A percentile compares a stretch with the other conserved stretches of the same genome.
phyloP scores from a whole-genome alignment of 2,329 filamentous ascomycete genomes.

The Cercospora brassicicola region DNA sequence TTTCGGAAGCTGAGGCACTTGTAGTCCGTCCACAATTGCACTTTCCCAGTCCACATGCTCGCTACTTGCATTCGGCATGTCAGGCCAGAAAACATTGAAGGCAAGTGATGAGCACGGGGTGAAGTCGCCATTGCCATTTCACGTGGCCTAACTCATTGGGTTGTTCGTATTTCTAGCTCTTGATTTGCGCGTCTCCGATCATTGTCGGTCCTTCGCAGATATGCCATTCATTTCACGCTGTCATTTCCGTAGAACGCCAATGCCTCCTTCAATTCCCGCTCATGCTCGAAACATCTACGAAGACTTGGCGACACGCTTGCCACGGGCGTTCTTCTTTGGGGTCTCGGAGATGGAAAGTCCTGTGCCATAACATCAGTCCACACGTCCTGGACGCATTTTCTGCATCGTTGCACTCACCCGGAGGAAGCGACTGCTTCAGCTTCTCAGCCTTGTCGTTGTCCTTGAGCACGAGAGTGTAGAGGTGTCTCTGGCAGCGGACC shows the following conservation, averaged over 20 bases:
- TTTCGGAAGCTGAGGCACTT: neutral
- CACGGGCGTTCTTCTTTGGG: conserved; percentile 63
- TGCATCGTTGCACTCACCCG: conserved; percentile 61
- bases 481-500: conserved; percentile 88
- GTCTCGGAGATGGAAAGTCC: conserved; percentile 61
- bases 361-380: conserved; percentile 34
- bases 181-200: neutral
- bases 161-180: neutral
- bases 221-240: conserved; percentile 9
- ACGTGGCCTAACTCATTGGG: conserved; percentile 2
- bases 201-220: neutral
- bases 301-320: conserved; percentile 48
- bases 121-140: conserved; percentile 17
- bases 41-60: neutral
- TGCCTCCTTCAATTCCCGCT: conserved; percentile 7
- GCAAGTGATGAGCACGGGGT: neutral
- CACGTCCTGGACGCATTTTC: no score
- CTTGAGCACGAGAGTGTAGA: conserved; percentile 98
- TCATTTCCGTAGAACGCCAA: conserved; percentile 19
- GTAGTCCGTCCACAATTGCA: neutral
- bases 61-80: neutral
- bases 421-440: conserved; percentile 98
- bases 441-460: conserved; percentile 99
- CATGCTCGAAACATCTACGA: conserved; percentile 21
- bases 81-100: no score